A percentile compares a stretch with the other conserved stretches of the same genome.
Conservation (phyloP, 768 basidiomycete species). For the Favolaschia claudopus region DNA sequence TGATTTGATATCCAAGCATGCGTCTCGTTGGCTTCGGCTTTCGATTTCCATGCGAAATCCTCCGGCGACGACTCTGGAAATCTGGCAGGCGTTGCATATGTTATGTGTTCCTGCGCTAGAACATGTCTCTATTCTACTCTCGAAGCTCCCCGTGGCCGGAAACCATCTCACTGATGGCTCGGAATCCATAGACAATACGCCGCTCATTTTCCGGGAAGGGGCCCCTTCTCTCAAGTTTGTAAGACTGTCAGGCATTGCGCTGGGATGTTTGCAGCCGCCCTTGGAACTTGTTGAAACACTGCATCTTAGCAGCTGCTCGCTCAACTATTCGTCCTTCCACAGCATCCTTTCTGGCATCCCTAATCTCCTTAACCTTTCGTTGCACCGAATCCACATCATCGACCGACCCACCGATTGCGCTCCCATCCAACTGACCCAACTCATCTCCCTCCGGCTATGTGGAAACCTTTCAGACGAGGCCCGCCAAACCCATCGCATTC, state of each 20-base stretch:
- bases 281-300: constrained; percentile 44
- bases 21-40: constrained; percentile 48
- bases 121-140: constrained; percentile 48
- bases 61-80: constrained; percentile 31
- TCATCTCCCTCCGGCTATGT: constrained; percentile 51
- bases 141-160: constrained; percentile 30
- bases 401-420: constrained; percentile 15
- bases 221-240: constrained; percentile 46
- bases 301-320: constrained; percentile 52
- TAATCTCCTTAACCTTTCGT: constrained; percentile 48
- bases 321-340: constrained; percentile 46
- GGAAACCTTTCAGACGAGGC: constrained; percentile 32
- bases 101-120: constrained; percentile 43
- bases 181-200: constrained; percentile 37
- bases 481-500: constrained; percentile 38
- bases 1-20: constrained; percentile 40
- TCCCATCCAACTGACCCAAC: constrained; percentile 42
- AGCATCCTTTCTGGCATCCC: constrained; percentile 43
- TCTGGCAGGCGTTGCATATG: constrained; percentile 36
- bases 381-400: constrained; percentile 45
- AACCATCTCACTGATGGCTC: constrained; percentile 40
- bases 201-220: constrained; percentile 40
- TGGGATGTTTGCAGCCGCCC: constrained; percentile 50
- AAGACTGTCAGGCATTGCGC: constrained; percentile 49
- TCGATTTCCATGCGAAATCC: constrained; percentile 37